Conservation (phyloP, 306 rosid genomes). For the Citrullus mucosospermus region DNA sequence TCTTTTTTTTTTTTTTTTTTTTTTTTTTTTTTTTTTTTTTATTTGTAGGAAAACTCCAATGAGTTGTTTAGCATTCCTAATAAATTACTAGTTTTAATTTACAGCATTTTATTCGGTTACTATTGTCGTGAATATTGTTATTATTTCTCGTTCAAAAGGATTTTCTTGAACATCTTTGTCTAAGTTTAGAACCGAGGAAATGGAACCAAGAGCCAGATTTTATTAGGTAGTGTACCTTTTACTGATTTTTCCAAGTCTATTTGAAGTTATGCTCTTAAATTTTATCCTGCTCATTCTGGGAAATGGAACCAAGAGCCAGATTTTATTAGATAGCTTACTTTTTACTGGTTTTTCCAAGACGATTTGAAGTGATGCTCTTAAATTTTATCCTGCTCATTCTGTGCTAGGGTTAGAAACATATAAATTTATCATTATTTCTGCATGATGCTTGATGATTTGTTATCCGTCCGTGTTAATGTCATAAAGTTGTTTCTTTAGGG, state of each 20-base stretch:
- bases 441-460: not conserved
- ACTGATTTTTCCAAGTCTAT: not conserved
- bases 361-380: not conserved
- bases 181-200: not conserved
- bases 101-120: not conserved
- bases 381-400: not conserved
- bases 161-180: not conserved
- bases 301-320: not conserved
- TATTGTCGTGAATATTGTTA: not conserved
- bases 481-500: conserved; percentile 36
- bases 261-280: not conserved
- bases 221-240: not conserved
- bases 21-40: not conserved
- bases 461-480: conserved; percentile 5
- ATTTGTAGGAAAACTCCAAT: not conserved
- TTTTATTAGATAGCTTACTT: not conserved
- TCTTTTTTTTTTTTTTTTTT: not conserved
- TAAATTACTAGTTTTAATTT: not conserved
- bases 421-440: not conserved
- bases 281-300: not conserved
- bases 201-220: not conserved
- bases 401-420: not conserved
- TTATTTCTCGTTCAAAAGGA: not conserved
- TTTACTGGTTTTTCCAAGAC: not conserved
- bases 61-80: not conserved